phyloP scores from a whole-genome alignment of 768 basidiomycete genomes.

The Coprinellus aureogranulatus region DNA sequence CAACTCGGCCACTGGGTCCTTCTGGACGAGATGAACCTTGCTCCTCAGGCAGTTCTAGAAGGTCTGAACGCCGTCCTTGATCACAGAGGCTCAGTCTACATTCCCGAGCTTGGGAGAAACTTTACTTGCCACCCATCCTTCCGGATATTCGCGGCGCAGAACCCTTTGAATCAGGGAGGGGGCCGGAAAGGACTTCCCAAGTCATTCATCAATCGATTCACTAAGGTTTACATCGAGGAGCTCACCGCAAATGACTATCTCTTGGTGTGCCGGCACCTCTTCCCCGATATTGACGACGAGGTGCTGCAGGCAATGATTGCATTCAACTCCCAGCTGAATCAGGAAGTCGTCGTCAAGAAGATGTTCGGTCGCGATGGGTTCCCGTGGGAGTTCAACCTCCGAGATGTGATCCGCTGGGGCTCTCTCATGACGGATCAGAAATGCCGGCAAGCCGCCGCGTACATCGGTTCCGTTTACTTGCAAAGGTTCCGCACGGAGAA shows the following conservation, averaged over 20 bases:
- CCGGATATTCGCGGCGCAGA: constrained; percentile 96
- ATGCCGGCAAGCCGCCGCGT: constrained; percentile 53
- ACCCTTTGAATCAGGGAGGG: constrained; percentile 93
- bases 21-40: constrained; percentile 98
- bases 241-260: constrained; percentile 75
- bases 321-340: constrained; percentile 72
- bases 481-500: constrained; percentile 76
- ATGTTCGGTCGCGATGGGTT: constrained; percentile 75
- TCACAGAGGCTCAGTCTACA: constrained; percentile 91
- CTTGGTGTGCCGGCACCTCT: constrained; percentile 72
- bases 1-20: constrained; percentile 98
- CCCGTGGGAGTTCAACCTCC: constrained; percentile 98
- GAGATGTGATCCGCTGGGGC: constrained; percentile 91
- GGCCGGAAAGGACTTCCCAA: constrained; percentile 96
- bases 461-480: constrained; percentile 73
- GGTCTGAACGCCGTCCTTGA: constrained; percentile 95
- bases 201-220: constrained; percentile 97
- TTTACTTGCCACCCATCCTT: constrained; percentile 91
- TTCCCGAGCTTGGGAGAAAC: constrained; percentile 89
- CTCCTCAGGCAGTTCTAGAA: constrained; percentile 93
- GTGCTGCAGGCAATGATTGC: constrained; percentile 72
- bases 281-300: constrained; percentile 54
- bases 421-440: constrained; percentile 41
- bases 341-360: constrained; percentile 60
- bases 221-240: constrained; percentile 93